Conservation (phyloP, 345 rosid species). For the Orychophragmus violaceus region DNA sequence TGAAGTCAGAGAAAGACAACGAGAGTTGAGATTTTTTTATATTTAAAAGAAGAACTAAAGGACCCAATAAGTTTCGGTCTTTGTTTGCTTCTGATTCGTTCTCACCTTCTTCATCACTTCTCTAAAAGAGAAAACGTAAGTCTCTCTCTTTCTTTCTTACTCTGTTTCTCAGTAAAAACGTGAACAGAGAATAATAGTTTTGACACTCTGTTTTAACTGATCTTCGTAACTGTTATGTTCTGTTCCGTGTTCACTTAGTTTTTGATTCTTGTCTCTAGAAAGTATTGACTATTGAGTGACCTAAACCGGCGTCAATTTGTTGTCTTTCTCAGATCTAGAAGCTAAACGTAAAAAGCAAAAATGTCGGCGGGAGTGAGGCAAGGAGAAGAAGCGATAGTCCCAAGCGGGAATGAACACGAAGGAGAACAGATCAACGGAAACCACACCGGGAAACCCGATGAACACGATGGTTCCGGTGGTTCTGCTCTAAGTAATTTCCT, state of each 20-base stretch:
- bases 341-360: slow-evolving; percentile 17
- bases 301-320: not conserved
- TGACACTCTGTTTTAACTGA: slow-evolving; percentile 1
- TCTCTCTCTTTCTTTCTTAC: not conserved
- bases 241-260: not conserved
- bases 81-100: slow-evolving; percentile 25
- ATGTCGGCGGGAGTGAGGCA: slow-evolving; percentile 47
- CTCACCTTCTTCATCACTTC: slow-evolving; percentile 17
- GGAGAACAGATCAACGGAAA: slow-evolving; percentile 22
- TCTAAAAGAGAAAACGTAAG: slow-evolving; percentile 15
- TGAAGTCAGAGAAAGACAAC: not conserved
- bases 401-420: slow-evolving; percentile 52
- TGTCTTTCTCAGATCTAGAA: slow-evolving; percentile 34
- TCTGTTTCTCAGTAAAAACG: not conserved
- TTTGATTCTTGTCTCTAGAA: not conserved
- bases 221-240: not conserved
- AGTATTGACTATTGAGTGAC: not conserved
- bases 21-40: not conserved
- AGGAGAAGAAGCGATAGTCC: slow-evolving; percentile 83
- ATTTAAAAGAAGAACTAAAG: slow-evolving; percentile 3
- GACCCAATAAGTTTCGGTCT: not conserved
- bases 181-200: not conserved
- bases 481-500: slow-evolving; percentile 57
- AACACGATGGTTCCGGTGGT: slow-evolving; percentile 25
- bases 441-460: slow-evolving; percentile 35